A percentile compares a stretch with the other conserved stretches of the same genome.
phyloP scores from a whole-genome alignment of 2,329 filamentous ascomycete genomes.

The Botrytis fragariae region DNA sequence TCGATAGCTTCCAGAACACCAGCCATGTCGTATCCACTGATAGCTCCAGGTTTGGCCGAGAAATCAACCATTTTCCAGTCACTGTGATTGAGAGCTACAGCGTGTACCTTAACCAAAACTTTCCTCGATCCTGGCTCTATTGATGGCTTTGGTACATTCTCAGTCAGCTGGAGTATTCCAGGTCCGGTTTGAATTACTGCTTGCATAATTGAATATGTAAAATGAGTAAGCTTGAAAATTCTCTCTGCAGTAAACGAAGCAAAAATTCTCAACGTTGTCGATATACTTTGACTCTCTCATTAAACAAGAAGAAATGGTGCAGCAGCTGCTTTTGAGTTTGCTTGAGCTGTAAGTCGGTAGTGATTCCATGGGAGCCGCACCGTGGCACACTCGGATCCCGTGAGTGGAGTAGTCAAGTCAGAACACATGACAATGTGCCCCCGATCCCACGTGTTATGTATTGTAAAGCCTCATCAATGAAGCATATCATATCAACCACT shows the following conservation, averaged over 20 bases:
- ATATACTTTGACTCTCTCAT: not conserved
- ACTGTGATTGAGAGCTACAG: conserved; percentile 19
- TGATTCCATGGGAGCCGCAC: not conserved
- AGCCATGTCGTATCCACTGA: conserved; percentile 18
- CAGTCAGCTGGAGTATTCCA: not conserved
- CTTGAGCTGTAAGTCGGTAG: not conserved
- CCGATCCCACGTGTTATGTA: not conserved
- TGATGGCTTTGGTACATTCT: conserved; percentile 1
- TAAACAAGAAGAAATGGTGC: not conserved
- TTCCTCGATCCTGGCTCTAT: not conserved
- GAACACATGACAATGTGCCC: not conserved
- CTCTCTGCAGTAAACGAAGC: not conserved
- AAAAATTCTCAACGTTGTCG: not conserved
- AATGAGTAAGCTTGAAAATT: not conserved
- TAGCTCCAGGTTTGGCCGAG: conserved; percentile 13
- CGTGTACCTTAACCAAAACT: not conserved
- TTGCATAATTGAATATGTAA: not conserved
- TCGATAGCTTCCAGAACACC: conserved; percentile 17
- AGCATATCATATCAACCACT: not conserved
- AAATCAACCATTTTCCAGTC: conserved; percentile 20
- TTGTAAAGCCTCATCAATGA: not conserved
- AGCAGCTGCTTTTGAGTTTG: not conserved
- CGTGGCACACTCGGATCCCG: not conserved
- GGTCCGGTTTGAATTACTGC: conserved; percentile 9
- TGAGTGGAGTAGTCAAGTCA: not conserved